Conservation (phyloP, 768 basidiomycete genomes). For the Piloderma croceum region DNA sequence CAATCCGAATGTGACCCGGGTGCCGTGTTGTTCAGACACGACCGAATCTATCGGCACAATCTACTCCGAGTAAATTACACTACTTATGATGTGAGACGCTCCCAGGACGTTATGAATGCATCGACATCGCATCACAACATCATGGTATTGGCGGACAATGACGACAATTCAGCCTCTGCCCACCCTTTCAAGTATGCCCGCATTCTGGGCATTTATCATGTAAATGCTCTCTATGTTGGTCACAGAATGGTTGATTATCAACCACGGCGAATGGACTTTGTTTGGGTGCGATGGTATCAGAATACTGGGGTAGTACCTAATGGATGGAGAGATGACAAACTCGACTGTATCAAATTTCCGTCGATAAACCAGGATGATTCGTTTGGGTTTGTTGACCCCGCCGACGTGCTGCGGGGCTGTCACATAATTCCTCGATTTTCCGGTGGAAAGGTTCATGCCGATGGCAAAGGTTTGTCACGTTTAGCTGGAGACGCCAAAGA, state of each 20-base stretch:
- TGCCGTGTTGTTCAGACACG: neutral
- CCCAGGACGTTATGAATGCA: slow-evolving; percentile 14
- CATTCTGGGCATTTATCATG: slow-evolving; percentile 4
- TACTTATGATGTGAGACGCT: slow-evolving; percentile 13
- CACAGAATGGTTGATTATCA: neutral
- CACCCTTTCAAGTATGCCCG: slow-evolving; percentile 15
- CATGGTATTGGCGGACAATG: slow-evolving; percentile 9
- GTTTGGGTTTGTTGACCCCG: slow-evolving; percentile 11
- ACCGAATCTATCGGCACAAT: slow-evolving; percentile 5
- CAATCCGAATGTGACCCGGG: neutral
- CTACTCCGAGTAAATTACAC: slow-evolving; percentile 15
- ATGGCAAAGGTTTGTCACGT: too few species aligned
- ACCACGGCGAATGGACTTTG: slow-evolving; percentile 3
- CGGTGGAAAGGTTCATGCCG: neutral
- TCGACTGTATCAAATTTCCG: slow-evolving; percentile 1
- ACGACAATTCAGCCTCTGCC: slow-evolving; percentile 9
- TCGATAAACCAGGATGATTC: neutral
- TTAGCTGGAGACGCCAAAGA: slow-evolving; percentile 2
- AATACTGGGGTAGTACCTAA: neutral
- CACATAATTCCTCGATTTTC: slow-evolving; percentile 8
- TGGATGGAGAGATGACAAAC: neutral
- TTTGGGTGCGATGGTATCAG: slow-evolving; percentile 10
- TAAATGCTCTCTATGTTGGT: neutral
- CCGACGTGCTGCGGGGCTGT: slow-evolving; percentile 4
- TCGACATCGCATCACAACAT: slow-evolving; percentile 4